These are phyloP conservation scores for Maudiozyma barnettii DNA, from an alignment of 805 yeast species.

Conservation along the genomic window DNA sequence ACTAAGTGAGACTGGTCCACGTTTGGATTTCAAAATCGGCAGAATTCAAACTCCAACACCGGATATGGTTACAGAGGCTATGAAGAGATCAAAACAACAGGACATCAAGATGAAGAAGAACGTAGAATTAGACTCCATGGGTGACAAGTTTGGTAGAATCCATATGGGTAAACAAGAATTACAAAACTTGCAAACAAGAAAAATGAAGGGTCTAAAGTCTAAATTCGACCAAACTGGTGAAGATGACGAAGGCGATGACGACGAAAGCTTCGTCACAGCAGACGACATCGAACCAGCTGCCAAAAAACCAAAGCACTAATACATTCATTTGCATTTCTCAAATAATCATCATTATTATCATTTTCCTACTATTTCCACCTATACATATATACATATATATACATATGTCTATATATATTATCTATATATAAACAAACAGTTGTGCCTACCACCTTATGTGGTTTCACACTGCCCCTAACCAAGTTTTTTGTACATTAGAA, in stretches of 20 bases:
- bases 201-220: slow-evolving; percentile 95
- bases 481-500: too few relatives aligned
- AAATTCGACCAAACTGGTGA: slow-evolving; percentile 57
- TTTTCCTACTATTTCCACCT: neutral
- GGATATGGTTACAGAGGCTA: slow-evolving; percentile 85
- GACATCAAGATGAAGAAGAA: slow-evolving; percentile 82
- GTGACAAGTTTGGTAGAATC: slow-evolving; percentile 93
- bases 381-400: neutral
- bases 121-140: slow-evolving; percentile 76
- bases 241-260: neutral
- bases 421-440: too few relatives aligned
- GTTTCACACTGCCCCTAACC: too few relatives aligned
- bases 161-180: slow-evolving; percentile 95
- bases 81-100: slow-evolving; percentile 68
- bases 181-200: slow-evolving; percentile 83
- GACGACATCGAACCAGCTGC: slow-evolving; percentile 26
- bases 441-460: neutral
- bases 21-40: slow-evolving; percentile 87
- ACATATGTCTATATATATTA: neutral
- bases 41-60: slow-evolving; percentile 74
- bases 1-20: slow-evolving; percentile 89
- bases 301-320: slow-evolving; percentile 22
- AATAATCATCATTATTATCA: neutral
- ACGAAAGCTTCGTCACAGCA: slow-evolving; percentile 26
- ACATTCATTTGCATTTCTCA: neutral